Base-by-base conservation (phyloP, 805 yeast species). In the Lachancea cidri region DNA sequence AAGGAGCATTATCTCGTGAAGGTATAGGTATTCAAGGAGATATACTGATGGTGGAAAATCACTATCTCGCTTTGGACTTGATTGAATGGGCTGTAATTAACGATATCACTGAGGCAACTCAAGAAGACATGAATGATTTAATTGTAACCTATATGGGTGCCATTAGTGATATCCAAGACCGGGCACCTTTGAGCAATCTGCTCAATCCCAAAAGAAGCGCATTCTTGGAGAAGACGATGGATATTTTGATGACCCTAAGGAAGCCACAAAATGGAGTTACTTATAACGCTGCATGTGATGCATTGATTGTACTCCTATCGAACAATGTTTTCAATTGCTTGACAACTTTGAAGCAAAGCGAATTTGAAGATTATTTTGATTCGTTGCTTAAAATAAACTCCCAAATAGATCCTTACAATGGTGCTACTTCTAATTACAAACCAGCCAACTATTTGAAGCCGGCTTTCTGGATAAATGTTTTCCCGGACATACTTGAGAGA, bases 51-150 rank as follows among this genome's bases (percentile, higher is more conserved):
- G 14, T 29, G 5, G 44, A 41, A 4, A 15, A 13, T 22, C 44
- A 41, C 27, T 54, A 54, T 36, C 43, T 67, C 18, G 50, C 63
- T 1, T 41, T 76, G 5, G 58, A 60, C 52, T 37, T 60, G 6
- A 46, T 65, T 9, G 70, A 66, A 34, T 64, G 67, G 68, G 49
- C 57, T n/a, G 64, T 61, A 0, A 37, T 61, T 11, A 55, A 66
- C 45, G 70, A 66, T 34, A 60, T 62, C 25, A 48, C 47, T 16
- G 49, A 46, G 0, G 75, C 74, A 1, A 70, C 73, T 39, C 62
- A 57, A 15, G 36, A 49, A 4, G 53, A 59, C 3, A 46, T 66
- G 5, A 57, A 69, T 13, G 43, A 48, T 42, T 48, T 64, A 29
- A 25, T 64, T 5, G 50, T 53, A 5, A 35, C 30, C 1, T 64